Evolutionary conservation across 2,329 filamentous ascomycete genomes (phyloP), one percentile per base, ranked within the genome.

Genomic region (Blastomyces parvus): DNA sequence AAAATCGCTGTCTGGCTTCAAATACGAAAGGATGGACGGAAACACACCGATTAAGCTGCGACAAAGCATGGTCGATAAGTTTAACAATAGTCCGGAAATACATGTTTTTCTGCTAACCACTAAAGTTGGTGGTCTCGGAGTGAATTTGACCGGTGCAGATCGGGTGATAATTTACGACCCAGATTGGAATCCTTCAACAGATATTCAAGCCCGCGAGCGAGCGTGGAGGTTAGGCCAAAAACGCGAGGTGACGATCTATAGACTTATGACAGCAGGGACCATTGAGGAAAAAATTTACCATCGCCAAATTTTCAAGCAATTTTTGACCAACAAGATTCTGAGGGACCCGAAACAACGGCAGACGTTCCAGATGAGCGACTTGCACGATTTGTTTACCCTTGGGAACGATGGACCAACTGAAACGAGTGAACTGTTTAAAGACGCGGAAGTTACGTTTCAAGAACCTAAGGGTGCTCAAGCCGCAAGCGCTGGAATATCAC

Each of bases 211-310:
- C 19, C 87, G 94, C 58, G 94, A 99, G 76, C 85, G 94, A 70
- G 94, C 95, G 6, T 99, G 94, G 94, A 86, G 94, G 63, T 79
- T 99, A 1, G 94, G 94, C 0, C 94, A 99, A 77, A 97, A 95
- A 75, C 88, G 89, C 62, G 91, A 96, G 58, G 94, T 99, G 36
- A 92, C 91, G 4, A 96, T 99, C 27, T 99, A 97, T 74, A 88
- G 95, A 44, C 82, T 99, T n/a, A 96, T 99, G 89, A 96, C 91
- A 3, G 91, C 93, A 5, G 94, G 94, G 1, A 99, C 95, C 0
- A 99, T 99, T 30, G 94, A 99, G 73, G 94, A 99, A 76, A 99
- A 99, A 79, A 99, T 99, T 38, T 99, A 97, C 67, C 93, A 99
- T 74, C 88, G 95, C 19, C 94, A 99, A 72, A 94, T 99, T 60